phyloP scores from a whole-genome alignment of 2,329 filamentous ascomycete genomes.

The Colletotrichum filicis region DNA sequence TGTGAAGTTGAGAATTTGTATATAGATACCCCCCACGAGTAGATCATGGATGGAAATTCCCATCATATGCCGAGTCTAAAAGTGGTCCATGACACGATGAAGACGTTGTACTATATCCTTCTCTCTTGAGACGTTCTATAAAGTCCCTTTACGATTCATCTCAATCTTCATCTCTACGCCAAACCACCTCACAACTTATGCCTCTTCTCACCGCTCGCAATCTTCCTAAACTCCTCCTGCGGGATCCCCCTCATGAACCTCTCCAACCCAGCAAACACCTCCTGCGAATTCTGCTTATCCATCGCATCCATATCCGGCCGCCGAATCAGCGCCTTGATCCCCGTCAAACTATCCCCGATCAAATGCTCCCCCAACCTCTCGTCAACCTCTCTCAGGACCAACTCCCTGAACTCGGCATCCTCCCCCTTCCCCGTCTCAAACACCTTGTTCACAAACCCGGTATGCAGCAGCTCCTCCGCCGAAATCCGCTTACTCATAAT shows the following conservation, averaged over 20 bases:
- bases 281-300: conserved; percentile 81
- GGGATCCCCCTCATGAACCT: conserved; percentile 84
- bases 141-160: no score
- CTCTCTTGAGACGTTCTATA: background rate
- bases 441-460: conserved; percentile 88
- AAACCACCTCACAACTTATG: conserved; percentile 79
- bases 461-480: conserved; percentile 76
- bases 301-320: conserved; percentile 77
- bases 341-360: conserved; percentile 79
- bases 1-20: conserved; percentile 55
- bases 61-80: background rate
- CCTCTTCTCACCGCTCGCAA: conserved; percentile 89
- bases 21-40: conserved; percentile 12
- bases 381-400: conserved; percentile 83
- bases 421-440: conserved; percentile 70
- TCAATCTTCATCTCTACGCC: background rate
- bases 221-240: conserved; percentile 87
- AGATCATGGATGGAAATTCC: background rate
- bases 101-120: background rate
- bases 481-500: conserved; percentile 87
- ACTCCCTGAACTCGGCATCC: conserved; percentile 73
- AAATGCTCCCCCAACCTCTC: conserved; percentile 84
- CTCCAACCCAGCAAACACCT: conserved; percentile 88
- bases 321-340: conserved; percentile 87
- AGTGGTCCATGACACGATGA: background rate